phyloP scores from a whole-genome alignment of 495 filamentous ascomycete species.

The Penicillium coprophilum region DNA sequence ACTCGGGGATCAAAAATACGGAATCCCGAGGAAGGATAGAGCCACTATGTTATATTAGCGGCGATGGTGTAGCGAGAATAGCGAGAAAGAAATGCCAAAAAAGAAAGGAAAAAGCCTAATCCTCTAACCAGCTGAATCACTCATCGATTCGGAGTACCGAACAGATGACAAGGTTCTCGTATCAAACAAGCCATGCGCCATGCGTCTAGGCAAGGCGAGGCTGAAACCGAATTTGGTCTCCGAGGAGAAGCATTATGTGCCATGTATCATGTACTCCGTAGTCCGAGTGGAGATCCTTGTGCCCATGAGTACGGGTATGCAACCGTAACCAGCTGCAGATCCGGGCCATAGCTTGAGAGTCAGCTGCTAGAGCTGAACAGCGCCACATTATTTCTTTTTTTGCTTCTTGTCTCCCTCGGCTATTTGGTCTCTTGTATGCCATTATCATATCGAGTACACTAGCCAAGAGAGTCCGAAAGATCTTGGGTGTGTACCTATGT shows the following conservation, averaged over 20 bases:
- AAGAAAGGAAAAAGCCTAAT: neutral
- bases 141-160: too few relatives aligned
- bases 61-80: slow-evolving; percentile 7
- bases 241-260: neutral
- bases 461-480: neutral
- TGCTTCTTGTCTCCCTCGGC: neutral
- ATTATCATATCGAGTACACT: neutral
- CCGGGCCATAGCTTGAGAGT: neutral
- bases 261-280: neutral
- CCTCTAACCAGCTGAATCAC: neutral
- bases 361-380: neutral
- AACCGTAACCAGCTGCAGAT: neutral
- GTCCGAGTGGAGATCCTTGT: neutral
- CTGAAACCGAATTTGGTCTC: neutral
- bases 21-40: neutral
- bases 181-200: neutral
- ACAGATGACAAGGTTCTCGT: neutral
- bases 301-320: neutral
- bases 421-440: neutral
- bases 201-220: slow-evolving; percentile 1
- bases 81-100: neutral
- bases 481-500: neutral
- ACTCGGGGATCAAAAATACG: neutral
- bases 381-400: slow-evolving; percentile 1
- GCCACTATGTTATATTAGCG: slow-evolving; percentile 2